A percentile compares a stretch with the other conserved stretches of the same genome.
Evolutionary conservation across 2,329 filamentous ascomycete genomes (phyloP).

Genomic region (Epichloe typhina): DNA sequence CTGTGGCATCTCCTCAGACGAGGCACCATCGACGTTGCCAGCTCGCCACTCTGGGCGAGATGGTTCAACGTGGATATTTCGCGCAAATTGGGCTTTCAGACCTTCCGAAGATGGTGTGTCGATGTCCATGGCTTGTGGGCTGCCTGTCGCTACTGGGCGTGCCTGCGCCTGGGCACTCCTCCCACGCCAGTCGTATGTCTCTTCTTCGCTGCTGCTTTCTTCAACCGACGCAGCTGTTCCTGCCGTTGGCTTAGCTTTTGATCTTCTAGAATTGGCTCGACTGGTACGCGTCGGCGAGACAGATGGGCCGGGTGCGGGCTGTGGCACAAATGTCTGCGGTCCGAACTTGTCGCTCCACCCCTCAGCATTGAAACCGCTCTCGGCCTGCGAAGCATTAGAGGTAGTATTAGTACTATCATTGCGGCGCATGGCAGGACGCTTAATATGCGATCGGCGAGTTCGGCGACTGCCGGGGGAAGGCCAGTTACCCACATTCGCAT

Average conservation of each 20-base stretch:
- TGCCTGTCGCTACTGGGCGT: slow-evolving; percentile 19
- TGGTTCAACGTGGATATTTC: slow-evolving; percentile 45
- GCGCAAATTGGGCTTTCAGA: slow-evolving; percentile 17
- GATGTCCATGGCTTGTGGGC: slow-evolving; percentile 52
- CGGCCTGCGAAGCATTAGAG: slow-evolving; percentile 12
- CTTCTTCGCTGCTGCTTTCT: slow-evolving; percentile 33
- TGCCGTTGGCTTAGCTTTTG: slow-evolving; percentile 40
- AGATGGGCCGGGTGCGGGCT: slow-evolving; percentile 23
- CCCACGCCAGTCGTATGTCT: slow-evolving; percentile 20
- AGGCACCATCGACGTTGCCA: slow-evolving; percentile 26
- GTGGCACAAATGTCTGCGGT: slow-evolving; percentile 40
- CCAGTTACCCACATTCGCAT: slow-evolving; percentile 16
- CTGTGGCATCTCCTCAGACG: slow-evolving; percentile 10
- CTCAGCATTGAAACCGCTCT: slow-evolving; percentile 34
- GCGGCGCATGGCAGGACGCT: slow-evolving; percentile 13
- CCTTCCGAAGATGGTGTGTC: slow-evolving; percentile 33
- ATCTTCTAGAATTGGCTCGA: slow-evolving; percentile 41
- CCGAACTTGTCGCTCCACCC: slow-evolving; percentile 42
- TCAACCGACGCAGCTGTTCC: slow-evolving; percentile 34
- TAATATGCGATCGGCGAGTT: slow-evolving; percentile 25
- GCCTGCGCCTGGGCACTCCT: slow-evolving; percentile 19
- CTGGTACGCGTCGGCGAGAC: slow-evolving; percentile 30
- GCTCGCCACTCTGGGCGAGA: slow-evolving; percentile 46
- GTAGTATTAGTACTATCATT: slow-evolving; percentile 11
- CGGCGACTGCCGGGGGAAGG: slow-evolving; percentile 28